phyloP scores from a whole-genome alignment of 2,329 filamentous ascomycete species.

The Graphium sp. region DNA sequence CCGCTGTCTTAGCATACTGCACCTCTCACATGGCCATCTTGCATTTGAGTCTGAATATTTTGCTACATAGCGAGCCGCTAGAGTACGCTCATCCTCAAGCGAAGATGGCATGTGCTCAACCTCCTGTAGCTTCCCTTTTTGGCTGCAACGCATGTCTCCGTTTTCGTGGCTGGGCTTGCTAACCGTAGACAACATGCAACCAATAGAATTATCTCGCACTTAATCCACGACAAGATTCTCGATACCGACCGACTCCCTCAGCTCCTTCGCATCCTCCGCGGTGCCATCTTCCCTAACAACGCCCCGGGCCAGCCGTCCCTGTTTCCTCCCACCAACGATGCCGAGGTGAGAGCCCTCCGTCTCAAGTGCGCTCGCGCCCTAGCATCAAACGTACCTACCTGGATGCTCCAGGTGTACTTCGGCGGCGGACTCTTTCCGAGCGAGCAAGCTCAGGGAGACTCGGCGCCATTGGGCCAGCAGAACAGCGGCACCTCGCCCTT shows the following conservation, averaged over 20 bases:
- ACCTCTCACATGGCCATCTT: no score
- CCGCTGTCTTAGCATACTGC: no score
- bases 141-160: no score
- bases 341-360: constrained; percentile 44
- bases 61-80: no score
- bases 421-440: constrained; percentile 15
- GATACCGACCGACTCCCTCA: constrained; percentile 48
- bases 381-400: constrained; percentile 27
- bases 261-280: constrained; percentile 55
- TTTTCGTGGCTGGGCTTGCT: no score
- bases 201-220: constrained; percentile 43
- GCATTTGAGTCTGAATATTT: no score
- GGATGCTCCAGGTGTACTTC: constrained; percentile 33
- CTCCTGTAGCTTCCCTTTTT: no score
- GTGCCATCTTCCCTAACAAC: constrained; percentile 76
- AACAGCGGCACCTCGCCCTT: no score
- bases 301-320: constrained; percentile 47
- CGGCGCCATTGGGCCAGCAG: no score
- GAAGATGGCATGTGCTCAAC: no score
- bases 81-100: no score
- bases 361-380: constrained; percentile 48
- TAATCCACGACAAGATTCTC: constrained; percentile 38
- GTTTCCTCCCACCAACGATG: constrained; percentile 40
- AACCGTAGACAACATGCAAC: neutral
- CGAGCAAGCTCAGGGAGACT: constrained; percentile 6